These are phyloP conservation scores for Xylaria digitata DNA, from an alignment of 2,329 filamentous ascomycete genomes.

Conservation along the genomic window DNA sequence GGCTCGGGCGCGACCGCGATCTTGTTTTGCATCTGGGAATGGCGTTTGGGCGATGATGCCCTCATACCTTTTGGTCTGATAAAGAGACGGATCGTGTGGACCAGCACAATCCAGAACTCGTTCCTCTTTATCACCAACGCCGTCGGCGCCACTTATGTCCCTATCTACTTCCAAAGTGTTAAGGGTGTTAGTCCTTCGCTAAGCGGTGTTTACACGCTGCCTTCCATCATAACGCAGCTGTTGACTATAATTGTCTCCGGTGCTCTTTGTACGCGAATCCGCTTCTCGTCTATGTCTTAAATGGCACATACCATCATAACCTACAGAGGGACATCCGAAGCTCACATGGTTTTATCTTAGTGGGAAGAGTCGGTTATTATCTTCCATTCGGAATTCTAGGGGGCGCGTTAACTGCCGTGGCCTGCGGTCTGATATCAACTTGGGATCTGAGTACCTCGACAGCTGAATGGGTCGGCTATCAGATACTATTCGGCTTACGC, in stretches of 20 bases:
- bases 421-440: constrained; percentile 24
- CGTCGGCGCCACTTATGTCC: constrained; percentile 15
- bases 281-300: neutral
- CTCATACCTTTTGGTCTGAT: constrained; percentile 40
- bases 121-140: constrained; percentile 10
- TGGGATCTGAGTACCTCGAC: constrained; percentile 8
- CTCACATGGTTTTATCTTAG: constrained; percentile 8
- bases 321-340: neutral
- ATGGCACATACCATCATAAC: neutral
- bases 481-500: constrained; percentile 23
- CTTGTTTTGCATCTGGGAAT: constrained; percentile 42
- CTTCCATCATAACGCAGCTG: constrained; percentile 11
- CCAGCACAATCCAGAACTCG: constrained; percentile 20
- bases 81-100: constrained; percentile 37
- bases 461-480: constrained; percentile 21
- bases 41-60: constrained; percentile 40
- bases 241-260: constrained; percentile 4
- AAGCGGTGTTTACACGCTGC: constrained; percentile 24
- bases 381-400: constrained; percentile 18
- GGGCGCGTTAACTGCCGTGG: constrained; percentile 11
- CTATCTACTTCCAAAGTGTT: constrained; percentile 30
- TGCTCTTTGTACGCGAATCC: constrained; percentile 11
- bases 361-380: constrained; percentile 19
- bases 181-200: constrained; percentile 16
- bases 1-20: constrained; percentile 36